phyloP scores from a whole-genome alignment of 257 asterid species.

The Capsicum chinense region DNA sequence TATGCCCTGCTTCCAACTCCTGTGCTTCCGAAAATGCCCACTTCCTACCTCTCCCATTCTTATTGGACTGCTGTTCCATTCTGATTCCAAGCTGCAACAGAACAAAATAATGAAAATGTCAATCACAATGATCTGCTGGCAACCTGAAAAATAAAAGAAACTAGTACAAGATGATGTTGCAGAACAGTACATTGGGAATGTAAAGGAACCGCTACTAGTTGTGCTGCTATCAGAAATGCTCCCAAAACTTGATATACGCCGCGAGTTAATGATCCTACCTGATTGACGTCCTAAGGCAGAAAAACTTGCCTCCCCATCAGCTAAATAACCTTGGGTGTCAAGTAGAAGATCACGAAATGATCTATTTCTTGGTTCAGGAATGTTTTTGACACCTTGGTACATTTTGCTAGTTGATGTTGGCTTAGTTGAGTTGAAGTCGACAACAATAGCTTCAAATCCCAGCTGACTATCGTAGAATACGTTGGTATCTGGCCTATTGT shows the following conservation, averaged over 20 bases:
- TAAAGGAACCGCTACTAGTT: conserved; percentile 78
- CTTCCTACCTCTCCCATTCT: conserved; percentile 71
- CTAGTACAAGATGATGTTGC: not conserved
- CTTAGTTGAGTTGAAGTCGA: conserved; percentile 50
- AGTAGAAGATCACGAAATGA: conserved; percentile 35
- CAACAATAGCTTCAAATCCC: conserved; percentile 52
- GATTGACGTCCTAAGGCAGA: conserved; percentile 48
- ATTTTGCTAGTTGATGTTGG: conserved; percentile 27
- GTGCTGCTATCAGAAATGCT: conserved; percentile 81
- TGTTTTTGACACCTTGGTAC: conserved; percentile 30
- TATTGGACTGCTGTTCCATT: conserved; percentile 92
- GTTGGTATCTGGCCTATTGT: conserved; percentile 36
- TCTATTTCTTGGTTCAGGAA: conserved; percentile 25
- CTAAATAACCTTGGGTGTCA: conserved; percentile 41
- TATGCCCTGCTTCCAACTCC: conserved; percentile 72
- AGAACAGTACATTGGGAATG: conserved; percentile 79
- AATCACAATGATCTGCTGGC: not conserved
- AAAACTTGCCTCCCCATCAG: conserved; percentile 77
- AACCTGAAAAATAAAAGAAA: not conserved
- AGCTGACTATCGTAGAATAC: conserved; percentile 47
- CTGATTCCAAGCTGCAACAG: conserved; percentile 69
- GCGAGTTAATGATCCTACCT: conserved; percentile 55
- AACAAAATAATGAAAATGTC: not conserved
- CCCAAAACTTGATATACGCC: conserved; percentile 61
- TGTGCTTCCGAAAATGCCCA: conserved; percentile 56